A percentile compares a stretch with the other conserved stretches of the same genome.
These are phyloP conservation scores for Stagonosporopsis tanaceti DNA, from an alignment of 2,329 filamentous ascomycete genomes.

Conservation along the genomic window DNA sequence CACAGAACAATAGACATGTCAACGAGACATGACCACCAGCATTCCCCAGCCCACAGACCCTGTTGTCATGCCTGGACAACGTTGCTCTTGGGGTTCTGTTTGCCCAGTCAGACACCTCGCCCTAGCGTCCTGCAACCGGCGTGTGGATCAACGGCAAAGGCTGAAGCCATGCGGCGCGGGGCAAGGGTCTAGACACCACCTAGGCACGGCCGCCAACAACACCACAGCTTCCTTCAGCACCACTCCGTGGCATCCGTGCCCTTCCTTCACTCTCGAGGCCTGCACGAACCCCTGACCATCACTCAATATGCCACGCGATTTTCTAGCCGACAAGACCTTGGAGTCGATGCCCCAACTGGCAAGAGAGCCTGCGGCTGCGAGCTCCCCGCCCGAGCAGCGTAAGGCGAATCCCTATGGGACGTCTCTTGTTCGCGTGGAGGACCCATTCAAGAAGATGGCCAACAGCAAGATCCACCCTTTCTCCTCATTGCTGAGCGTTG, in stretches of 20 bases:
- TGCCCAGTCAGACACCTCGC: conserved; percentile 2
- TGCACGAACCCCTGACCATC: conserved; percentile 10
- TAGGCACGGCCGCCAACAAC: conserved; percentile 23
- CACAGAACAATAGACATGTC: background rate
- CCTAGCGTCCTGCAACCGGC: conserved; percentile 12
- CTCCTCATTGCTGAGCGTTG: conserved; percentile 74
- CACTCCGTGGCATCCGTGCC: conserved; percentile 19
- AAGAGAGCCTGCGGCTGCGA: conserved; percentile 35
- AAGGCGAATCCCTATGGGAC: conserved; percentile 15
- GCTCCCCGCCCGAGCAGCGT: conserved; percentile 22
- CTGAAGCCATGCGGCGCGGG: conserved; percentile 16
- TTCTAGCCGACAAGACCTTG: conserved; percentile 49
- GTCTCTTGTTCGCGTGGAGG: conserved; percentile 28
- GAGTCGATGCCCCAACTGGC: conserved; percentile 50
- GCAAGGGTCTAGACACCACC: conserved; percentile 23
- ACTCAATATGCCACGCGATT: conserved; percentile 54
- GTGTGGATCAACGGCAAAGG: conserved; percentile 18
- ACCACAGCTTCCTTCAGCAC: conserved; percentile 16
- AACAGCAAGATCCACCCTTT: conserved; percentile 72
- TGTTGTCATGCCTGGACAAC: background rate
- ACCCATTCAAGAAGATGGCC: conserved; percentile 39
- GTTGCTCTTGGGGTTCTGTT: conserved; percentile 5
- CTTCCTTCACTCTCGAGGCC: conserved; percentile 7
- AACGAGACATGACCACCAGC: background rate
- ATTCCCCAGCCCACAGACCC: background rate